A percentile compares a stretch with the other conserved stretches of the same genome.
phyloP scores from a whole-genome alignment of 768 basidiomycete genomes.

The Leucosporidium creatinivorum region DNA sequence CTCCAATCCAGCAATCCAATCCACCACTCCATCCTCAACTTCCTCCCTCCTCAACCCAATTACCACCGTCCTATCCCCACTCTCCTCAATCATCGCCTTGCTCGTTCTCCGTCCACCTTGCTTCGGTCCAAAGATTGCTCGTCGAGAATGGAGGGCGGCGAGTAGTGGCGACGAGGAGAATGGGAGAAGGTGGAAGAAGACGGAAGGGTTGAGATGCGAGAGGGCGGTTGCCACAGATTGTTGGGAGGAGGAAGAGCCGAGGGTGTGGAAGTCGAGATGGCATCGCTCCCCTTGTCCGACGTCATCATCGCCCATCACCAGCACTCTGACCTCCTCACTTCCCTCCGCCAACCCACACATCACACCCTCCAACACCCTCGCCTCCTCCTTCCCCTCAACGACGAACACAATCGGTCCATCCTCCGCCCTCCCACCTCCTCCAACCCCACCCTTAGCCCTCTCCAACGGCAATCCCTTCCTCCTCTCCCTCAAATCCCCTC shows the following conservation, averaged over 20 bases:
- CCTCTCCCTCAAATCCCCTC: too few relatives aligned
- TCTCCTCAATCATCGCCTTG: constrained; percentile 9
- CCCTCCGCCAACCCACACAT: constrained; percentile 18
- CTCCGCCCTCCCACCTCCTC: constrained; percentile 1
- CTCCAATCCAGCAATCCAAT: constrained; percentile 59
- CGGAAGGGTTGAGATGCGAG: neutral
- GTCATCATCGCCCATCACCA: constrained; percentile 19
- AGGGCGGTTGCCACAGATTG: neutral
- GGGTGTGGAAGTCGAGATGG: constrained; percentile 26
- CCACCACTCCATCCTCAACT: constrained; percentile 45
- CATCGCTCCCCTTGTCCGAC: neutral
- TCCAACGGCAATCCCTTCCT: too few relatives aligned
- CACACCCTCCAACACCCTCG: constrained; percentile 7
- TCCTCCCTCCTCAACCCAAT: constrained; percentile 41
- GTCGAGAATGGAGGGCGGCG: constrained; percentile 18
- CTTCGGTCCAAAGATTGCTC: constrained; percentile 15
- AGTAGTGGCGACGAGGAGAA: too few relatives aligned
- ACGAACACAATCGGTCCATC: constrained; percentile 17
- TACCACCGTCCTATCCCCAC: constrained; percentile 5
- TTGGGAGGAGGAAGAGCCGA: neutral
- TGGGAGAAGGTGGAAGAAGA: too few relatives aligned
- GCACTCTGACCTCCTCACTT: constrained; percentile 16
- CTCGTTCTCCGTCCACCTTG: constrained; percentile 13
- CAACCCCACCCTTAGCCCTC: too few relatives aligned
- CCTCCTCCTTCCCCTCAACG: constrained; percentile 18